Conservation (phyloP, 306 rosid species). For the Cyclanthera cordifolia region DNA sequence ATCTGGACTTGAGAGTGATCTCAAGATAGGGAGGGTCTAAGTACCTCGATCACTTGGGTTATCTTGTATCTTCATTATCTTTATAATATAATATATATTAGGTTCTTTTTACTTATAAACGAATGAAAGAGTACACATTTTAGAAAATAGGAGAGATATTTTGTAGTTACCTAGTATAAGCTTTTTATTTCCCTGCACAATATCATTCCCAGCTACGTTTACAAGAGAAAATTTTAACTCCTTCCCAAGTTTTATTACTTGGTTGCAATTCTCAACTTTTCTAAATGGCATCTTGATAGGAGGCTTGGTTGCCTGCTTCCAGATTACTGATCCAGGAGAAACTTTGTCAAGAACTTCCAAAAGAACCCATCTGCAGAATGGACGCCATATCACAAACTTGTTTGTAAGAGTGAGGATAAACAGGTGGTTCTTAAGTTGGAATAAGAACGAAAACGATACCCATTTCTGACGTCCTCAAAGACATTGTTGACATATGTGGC, state of each 20-base stretch:
- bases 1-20: no score
- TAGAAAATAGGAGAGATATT: neutral
- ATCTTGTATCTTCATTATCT: no score
- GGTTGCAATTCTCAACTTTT: conserved; percentile 97
- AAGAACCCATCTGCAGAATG: conserved; percentile 76
- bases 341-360: conserved; percentile 95
- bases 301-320: conserved; percentile 97
- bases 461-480: conserved; percentile 93
- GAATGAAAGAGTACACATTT: neutral
- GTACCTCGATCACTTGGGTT: no score
- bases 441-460: conserved; percentile 35
- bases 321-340: conserved; percentile 71
- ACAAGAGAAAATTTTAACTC: conserved; percentile 78
- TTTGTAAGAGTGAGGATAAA: neutral
- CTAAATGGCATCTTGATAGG: conserved; percentile 98
- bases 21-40: no score
- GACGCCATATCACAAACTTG: conserved; percentile 21
- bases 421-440: neutral
- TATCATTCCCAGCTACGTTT: conserved; percentile 91
- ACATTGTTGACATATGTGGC: conserved; percentile 75
- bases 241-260: conserved; percentile 79
- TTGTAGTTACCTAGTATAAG: conserved; percentile 63
- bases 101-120: no score
- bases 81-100: no score
- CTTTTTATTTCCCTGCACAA: conserved; percentile 98